A percentile compares a stretch with the other conserved stretches of the same genome.
Evolutionary conservation across 208 protist genomes (phyloP).

Genomic region (Leishmania guyanensis): DNA sequence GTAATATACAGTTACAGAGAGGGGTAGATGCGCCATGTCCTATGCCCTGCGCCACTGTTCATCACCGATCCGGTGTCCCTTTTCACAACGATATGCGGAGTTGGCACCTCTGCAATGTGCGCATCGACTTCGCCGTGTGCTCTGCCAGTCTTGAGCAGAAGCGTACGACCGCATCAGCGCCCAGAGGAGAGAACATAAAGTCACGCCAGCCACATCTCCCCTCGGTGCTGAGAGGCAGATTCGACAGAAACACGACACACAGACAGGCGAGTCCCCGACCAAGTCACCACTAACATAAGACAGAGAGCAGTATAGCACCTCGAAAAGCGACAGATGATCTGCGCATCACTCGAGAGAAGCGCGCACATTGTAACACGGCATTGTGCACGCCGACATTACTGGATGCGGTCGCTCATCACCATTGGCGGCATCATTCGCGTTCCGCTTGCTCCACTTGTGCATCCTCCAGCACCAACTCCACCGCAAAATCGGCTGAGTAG

Average conservation of each 20-base stretch:
- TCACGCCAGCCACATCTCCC: background rate
- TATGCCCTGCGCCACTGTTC: background rate
- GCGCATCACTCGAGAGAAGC: background rate
- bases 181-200: background rate
- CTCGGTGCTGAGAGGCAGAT: background rate
- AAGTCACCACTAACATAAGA: background rate
- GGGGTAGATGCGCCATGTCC: background rate
- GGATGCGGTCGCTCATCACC: background rate
- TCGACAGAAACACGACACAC: background rate
- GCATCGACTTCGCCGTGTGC: background rate
- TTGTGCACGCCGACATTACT: background rate
- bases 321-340: background rate
- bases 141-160: background rate
- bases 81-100: background rate
- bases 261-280: background rate
- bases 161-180: background rate
- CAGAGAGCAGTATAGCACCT: background rate
- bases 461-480: constrained; percentile 47
- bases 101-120: background rate
- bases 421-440: background rate
- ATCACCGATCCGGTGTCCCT: background rate
- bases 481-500: constrained; percentile 68
- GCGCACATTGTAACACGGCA: background rate
- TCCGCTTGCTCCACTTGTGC: constrained; percentile 11
- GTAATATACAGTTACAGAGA: background rate